Evolutionary conservation across 495 filamentous ascomycete genomes (phyloP), one percentile per base, ranked within the genome.

Genomic region (Xylaria nigripes): DNA sequence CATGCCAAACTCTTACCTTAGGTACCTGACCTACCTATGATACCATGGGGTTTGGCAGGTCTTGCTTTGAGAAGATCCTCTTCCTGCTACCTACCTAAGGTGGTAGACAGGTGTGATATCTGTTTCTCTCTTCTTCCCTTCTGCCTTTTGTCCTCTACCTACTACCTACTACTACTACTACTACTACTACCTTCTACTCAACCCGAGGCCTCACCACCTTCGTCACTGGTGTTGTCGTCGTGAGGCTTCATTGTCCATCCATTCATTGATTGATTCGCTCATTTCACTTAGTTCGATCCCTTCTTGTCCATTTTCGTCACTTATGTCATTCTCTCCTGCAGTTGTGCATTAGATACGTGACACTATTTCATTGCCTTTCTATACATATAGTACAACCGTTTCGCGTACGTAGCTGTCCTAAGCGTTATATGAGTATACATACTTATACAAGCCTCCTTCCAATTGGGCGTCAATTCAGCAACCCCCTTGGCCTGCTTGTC

Each of bases 331-430:
- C 44, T n/a, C 40, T 54, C 34, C 34, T 48, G 46, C 24, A 44
- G 44, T 30, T 44, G 32, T 22, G 51, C 44, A 36, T 15, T 6
- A 36, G 15, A 32, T 41, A 42, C 51, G 51, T 54, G 34, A 54
- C 44, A 32, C 34, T 23, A 12, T 48, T 34, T 25, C 43, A 27
- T 36, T 46, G n/a, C 30, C 15, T 53, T 46, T 53, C 45, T 53
- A 46, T 12, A 21, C 21, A 19, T 45, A 45, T 27, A 23, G 29
- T 42, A 42, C 42, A 27, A 45, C 40, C 22, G 32, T 52, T 52
- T 44, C 50, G 10, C 8, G 36, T 45, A 45, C 25, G 50, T 45
- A 18, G 6, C 41, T 10, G 5, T 10, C 40, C 30, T 44, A 15
- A 7, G 18, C n/a, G n/a, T 23, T 36, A 24, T 45, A 52, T 52